A percentile compares a stretch with the other conserved stretches of the same genome.
Evolutionary conservation across 2,329 filamentous ascomycete genomes (phyloP).

Genomic region (Chaetoscypha palmicola): DNA sequence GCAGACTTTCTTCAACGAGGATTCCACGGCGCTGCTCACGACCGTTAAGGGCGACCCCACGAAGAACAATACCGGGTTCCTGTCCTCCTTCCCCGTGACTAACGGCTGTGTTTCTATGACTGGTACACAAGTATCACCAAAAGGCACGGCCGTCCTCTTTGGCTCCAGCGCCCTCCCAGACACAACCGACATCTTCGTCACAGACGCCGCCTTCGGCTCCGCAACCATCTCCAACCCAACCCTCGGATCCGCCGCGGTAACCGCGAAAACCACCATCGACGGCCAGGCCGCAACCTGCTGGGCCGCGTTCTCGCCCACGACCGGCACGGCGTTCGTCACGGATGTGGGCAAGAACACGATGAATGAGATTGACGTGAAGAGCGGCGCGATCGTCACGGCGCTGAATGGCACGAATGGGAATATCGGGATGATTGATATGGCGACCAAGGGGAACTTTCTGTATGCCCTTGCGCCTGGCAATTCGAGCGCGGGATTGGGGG

Average conservation of each 20-base stretch:
- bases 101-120: slow-evolving; percentile 19
- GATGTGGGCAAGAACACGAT: slow-evolving; percentile 47
- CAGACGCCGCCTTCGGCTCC: slow-evolving; percentile 52
- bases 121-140: slow-evolving; percentile 37
- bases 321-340: slow-evolving; percentile 49
- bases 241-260: slow-evolving; percentile 38
- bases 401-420: slow-evolving; percentile 41
- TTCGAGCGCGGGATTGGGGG: slow-evolving; percentile 21
- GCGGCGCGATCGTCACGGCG: slow-evolving; percentile 40
- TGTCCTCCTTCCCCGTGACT: slow-evolving; percentile 43
- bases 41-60: slow-evolving; percentile 55
- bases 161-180: slow-evolving; percentile 42
- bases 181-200: slow-evolving; percentile 38
- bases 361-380: slow-evolving; percentile 46
- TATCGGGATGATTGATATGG: slow-evolving; percentile 49
- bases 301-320: slow-evolving; percentile 42
- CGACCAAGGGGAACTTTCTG: slow-evolving; percentile 44
- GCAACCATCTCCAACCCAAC: slow-evolving; percentile 40
- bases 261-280: slow-evolving; percentile 30
- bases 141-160: slow-evolving; percentile 51
- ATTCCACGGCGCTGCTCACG: slow-evolving; percentile 44
- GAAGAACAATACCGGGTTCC: slow-evolving; percentile 48
- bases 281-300: slow-evolving; percentile 55
- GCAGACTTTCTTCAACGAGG: slow-evolving; percentile 51
- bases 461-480: slow-evolving; percentile 42